Evolutionary conservation across 73 alveolate genomes (phyloP), one percentile per base, ranked within the genome.

Genomic region (Paramecium primaurelia): DNA sequence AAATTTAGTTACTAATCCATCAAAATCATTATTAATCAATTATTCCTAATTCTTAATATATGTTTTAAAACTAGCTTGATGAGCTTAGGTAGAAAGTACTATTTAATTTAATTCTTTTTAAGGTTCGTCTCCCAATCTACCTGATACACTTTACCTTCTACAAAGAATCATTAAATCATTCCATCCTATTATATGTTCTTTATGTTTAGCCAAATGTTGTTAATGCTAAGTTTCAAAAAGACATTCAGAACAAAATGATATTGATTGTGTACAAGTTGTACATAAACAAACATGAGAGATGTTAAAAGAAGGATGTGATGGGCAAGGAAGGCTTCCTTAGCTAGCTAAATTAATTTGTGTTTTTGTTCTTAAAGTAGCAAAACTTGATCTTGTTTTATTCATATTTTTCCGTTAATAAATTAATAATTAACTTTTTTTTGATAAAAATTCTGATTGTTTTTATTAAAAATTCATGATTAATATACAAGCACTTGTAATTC

Each of bases 61-160:
- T 34, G 58, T n/a, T 75, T 75, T 75, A 42, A 75, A 75, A 16
- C 60, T 75, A 1, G 58, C 58, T 38, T 75, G 22, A 75, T 75
- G 88, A 75, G 88, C 60, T 18, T 36, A n/a, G 8, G 88, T 75
- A 2, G 58, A 75, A 8, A 75, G 60, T 18, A 75, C 88, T 30
- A 75, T 36, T 75, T 75, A 10, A 75, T 75, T 75, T 9, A 75
- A 38, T 30, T 75, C 88, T 75, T 42, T 75, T 75, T 75, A 75
- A 38, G 88, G 88, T 10, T 75, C 88, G 40, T 75, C 88, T 36
- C 88, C 88, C 59, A 75, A 38, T 75, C 88, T 75, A 14, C 88
- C 88, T 30, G 68, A 38, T 3, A 75, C 88, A 75, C 88, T 75
- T 75, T 75, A 38, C 30, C 88, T 30, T 75, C 88, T 75, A 42